Evolutionary conservation across 2,329 filamentous ascomycete species (phyloP).

Genomic region (Cylindrodendrum hubeiense): DNA sequence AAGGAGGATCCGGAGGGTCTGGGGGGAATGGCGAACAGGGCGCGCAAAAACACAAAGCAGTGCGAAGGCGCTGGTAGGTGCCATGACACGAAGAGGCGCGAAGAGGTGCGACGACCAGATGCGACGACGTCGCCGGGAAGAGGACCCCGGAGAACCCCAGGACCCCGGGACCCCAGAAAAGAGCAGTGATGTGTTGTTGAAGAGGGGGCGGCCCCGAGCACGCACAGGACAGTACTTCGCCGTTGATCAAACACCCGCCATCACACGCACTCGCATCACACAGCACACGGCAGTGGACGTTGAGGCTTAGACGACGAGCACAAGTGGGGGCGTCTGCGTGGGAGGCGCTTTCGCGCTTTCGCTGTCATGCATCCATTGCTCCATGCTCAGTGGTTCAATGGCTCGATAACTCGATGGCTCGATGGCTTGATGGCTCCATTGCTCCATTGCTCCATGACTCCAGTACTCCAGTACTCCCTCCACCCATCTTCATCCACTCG

Average conservation of each 20-base stretch:
- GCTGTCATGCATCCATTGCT: constrained; percentile 7
- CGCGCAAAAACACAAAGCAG: not conserved
- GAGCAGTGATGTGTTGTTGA: not conserved
- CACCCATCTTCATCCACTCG: constrained; percentile 10
- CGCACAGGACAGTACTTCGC: not conserved
- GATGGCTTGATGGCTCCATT: constrained; percentile 28
- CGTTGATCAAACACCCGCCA: not conserved
- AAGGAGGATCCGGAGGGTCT: not conserved
- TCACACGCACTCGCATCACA: constrained; percentile 26
- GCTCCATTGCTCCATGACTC: constrained; percentile 25
- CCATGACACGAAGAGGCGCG: not conserved
- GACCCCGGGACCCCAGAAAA: not conserved
- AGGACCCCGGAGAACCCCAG: not conserved
- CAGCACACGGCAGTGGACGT: constrained; percentile 31
- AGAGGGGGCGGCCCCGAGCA: not conserved
- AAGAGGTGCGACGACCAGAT: not conserved
- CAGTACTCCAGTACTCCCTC: constrained; percentile 7
- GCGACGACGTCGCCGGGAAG: not conserved
- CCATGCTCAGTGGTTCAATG: constrained; percentile 20
- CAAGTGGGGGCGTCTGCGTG: not conserved
- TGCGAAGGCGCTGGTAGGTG: not conserved
- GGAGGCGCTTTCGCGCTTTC: not conserved
- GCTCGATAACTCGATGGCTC: constrained; percentile 14
- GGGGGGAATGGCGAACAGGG: not conserved
- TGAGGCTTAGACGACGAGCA: constrained; percentile 37